Percentiles rank a stretch among this genome's conserved stretches.
Conservation (phyloP, 2,329 filamentous ascomycete genomes). For the Didymella segeticola region DNA sequence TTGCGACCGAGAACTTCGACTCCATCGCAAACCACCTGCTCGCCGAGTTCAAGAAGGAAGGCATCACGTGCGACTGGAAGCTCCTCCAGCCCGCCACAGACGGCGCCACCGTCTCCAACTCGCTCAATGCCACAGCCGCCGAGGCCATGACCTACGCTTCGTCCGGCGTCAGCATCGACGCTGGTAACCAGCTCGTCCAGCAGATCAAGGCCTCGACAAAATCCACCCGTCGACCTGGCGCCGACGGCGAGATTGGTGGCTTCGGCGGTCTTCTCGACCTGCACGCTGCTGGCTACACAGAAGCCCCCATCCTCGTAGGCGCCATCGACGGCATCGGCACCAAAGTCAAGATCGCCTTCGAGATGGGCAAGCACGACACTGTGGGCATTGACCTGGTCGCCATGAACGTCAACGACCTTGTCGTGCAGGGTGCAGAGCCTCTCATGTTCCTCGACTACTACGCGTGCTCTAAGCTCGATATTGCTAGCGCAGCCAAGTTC, state of each 20-base stretch:
- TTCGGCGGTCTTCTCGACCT: constrained; percentile 91
- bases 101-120: constrained; percentile 52
- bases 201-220: constrained; percentile 90
- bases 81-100: constrained; percentile 87
- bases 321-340: constrained; percentile 97
- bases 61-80: constrained; percentile 84
- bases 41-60: constrained; percentile 71
- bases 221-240: constrained; percentile 82
- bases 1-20: constrained; percentile 90
- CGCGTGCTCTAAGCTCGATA: constrained; percentile 86
- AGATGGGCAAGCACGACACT: constrained; percentile 87
- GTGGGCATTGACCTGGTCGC: constrained; percentile 97
- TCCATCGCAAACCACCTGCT: constrained; percentile 83
- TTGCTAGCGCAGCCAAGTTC: constrained; percentile 80
- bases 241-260: constrained; percentile 91
- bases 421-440: constrained; percentile 93
- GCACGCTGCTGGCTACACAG: constrained; percentile 73
- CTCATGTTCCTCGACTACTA: constrained; percentile 99
- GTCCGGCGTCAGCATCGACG: constrained; percentile 92
- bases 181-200: constrained; percentile 89
- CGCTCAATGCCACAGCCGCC: constrained; percentile 21
- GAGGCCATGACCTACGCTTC: constrained; percentile 80
- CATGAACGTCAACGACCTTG: constrained; percentile 98
- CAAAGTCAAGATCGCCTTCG: constrained; percentile 94
- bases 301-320: constrained; percentile 83